phyloP scores from a whole-genome alignment of 2,329 filamentous ascomycete genomes.

The Sporothrix euskadiensis region DNA sequence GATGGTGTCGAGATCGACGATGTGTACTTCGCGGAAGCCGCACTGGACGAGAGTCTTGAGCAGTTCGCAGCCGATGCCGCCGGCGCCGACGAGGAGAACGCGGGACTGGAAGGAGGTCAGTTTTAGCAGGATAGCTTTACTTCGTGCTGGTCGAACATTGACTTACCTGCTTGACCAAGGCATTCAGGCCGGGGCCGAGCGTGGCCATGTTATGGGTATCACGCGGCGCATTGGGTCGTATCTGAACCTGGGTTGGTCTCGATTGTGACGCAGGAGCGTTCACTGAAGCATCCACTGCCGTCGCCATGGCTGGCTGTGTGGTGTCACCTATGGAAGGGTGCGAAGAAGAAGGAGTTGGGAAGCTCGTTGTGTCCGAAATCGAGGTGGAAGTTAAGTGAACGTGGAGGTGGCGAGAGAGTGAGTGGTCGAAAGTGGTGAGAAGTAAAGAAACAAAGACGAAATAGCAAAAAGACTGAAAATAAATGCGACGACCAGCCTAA shows the following conservation, averaged over 20 bases:
- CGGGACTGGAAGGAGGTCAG: constrained; percentile 60
- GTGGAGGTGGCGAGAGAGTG: constrained; percentile 2
- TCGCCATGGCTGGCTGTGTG: constrained; percentile 4
- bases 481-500: background rate
- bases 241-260: constrained; percentile 10
- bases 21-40: constrained; percentile 89
- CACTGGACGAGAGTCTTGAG: constrained; percentile 93
- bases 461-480: background rate
- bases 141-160: too few relatives aligned
- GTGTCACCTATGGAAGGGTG: background rate
- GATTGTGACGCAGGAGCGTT: background rate
- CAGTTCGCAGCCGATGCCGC: constrained; percentile 95
- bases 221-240: constrained; percentile 40
- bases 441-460: background rate
- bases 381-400: background rate
- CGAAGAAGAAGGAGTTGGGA: background rate
- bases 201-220: constrained; percentile 64
- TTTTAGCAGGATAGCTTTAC: background rate
- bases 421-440: background rate
- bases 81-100: constrained; percentile 91
- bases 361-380: background rate
- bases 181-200: constrained; percentile 64
- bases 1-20: constrained; percentile 97
- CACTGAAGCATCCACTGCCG: constrained; percentile 1
- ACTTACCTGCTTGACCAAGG: constrained; percentile 66